Conservation (phyloP, 805 yeast genomes). For the Starmera dryadoides region DNA sequence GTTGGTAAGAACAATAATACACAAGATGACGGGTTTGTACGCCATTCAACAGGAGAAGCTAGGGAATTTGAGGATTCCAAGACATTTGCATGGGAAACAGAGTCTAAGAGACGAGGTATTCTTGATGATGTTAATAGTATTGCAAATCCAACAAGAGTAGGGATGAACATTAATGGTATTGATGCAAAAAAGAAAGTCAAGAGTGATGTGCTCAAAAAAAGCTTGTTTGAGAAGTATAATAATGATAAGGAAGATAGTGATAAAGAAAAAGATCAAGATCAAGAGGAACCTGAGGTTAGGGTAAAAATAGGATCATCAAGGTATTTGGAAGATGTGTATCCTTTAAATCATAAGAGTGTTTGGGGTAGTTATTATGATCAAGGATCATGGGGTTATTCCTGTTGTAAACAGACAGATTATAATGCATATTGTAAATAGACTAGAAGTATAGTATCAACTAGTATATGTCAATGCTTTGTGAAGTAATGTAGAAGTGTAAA, state of each 20-base stretch:
- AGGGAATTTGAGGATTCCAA: conserved; percentile 40
- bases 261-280: background rate
- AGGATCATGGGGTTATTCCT: conserved; percentile 37
- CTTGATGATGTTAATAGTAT: conserved; percentile 23
- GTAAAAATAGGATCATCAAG: conserved; percentile 11
- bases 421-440: conserved; percentile 24
- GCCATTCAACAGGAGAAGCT: conserved; percentile 52
- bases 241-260: conserved; percentile 4
- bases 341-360: conserved; percentile 28
- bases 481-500: too few relatives aligned
- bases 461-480: too few relatives aligned
- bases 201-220: conserved; percentile 23
- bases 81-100: conserved; percentile 39
- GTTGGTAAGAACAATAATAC: conserved; percentile 28
- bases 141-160: conserved; percentile 41
- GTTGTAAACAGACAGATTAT: conserved; percentile 29
- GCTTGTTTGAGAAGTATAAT: conserved; percentile 31
- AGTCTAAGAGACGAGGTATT: conserved; percentile 24
- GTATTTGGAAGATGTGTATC: conserved; percentile 28
- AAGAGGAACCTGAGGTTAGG: too few relatives aligned
- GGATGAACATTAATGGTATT: conserved; percentile 26
- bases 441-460: too few relatives aligned
- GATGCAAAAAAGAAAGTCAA: conserved; percentile 22
- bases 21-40: conserved; percentile 42
- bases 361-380: conserved; percentile 38